Evolutionary conservation across 1,284 basidiomycete species (phyloP).

Genomic region (Coniferiporia weirii): DNA sequence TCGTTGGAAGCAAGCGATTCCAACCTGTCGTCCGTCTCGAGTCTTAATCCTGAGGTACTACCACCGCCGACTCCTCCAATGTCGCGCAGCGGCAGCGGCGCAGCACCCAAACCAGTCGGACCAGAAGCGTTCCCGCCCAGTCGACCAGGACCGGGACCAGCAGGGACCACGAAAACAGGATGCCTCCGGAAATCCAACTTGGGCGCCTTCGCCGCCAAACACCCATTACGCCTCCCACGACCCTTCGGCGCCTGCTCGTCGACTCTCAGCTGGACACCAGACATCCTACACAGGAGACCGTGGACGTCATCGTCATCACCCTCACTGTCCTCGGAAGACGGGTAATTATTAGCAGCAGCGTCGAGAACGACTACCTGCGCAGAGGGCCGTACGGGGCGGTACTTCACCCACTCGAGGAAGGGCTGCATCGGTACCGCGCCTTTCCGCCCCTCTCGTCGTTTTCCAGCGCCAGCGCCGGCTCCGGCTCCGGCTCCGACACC

Average conservation of each 20-base stretch:
- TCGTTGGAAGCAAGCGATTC: too few relatives aligned
- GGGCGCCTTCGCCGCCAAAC: conserved; percentile 4
- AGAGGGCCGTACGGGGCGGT: conserved; percentile 24
- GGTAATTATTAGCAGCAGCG: conserved; percentile 13
- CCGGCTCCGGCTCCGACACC: too few relatives aligned
- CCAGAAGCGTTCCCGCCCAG: not conserved
- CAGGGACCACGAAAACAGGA: not conserved
- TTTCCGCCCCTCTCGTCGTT: not conserved
- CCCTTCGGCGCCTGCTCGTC: conserved; percentile 2
- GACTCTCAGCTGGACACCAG: not conserved
- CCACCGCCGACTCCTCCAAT: not conserved
- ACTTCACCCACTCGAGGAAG: conserved; percentile 34
- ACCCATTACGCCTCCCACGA: conserved; percentile 5
- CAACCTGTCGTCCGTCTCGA: not conserved
- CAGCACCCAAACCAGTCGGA: not conserved
- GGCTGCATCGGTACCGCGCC: conserved; percentile 28
- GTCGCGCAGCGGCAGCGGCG: not conserved
- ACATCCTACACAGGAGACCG: not conserved
- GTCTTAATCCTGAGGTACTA: too few relatives aligned
- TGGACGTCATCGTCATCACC: not conserved
- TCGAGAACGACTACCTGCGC: conserved; percentile 23
- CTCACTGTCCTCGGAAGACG: too few relatives aligned
- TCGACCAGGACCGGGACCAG: too few relatives aligned
- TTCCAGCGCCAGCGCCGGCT: not conserved
- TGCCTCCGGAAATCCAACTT: not conserved